Percentiles rank a stretch among this genome's conserved stretches.
phyloP scores from a whole-genome alignment of 2,329 filamentous ascomycete species.

The Xylariaceae sp. region DNA sequence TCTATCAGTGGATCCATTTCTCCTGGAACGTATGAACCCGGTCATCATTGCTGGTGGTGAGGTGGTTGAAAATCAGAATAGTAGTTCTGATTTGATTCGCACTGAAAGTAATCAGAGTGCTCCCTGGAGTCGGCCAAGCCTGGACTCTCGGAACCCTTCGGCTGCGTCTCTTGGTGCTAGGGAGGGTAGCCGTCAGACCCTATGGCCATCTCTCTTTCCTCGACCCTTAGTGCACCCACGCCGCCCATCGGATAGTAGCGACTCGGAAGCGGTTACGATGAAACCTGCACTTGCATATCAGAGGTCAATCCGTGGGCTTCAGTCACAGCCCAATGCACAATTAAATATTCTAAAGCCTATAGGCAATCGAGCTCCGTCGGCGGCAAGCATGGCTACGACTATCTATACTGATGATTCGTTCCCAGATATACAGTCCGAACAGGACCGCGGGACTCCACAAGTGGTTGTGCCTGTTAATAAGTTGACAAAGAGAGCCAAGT shows the following conservation, averaged over 20 bases:
- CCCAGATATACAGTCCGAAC: conserved; percentile 48
- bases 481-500: conserved; percentile 60
- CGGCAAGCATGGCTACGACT: conserved; percentile 64
- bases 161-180: conserved; percentile 50
- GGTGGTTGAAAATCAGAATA: conserved; percentile 66
- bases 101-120: conserved; percentile 60
- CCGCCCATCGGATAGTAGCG: conserved; percentile 63
- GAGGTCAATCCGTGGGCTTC: conserved; percentile 60
- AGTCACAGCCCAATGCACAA: conserved; percentile 50
- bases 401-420: conserved; percentile 64
- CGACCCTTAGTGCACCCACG: conserved; percentile 45
- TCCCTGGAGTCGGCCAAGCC: conserved; percentile 48
- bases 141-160: conserved; percentile 52
- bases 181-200: conserved; percentile 50
- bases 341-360: conserved; percentile 62
- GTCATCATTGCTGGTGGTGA: conserved; percentile 71
- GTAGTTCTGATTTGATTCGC: conserved; percentile 54
- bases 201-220: conserved; percentile 63
- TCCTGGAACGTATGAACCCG: conserved; percentile 68
- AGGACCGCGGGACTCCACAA: conserved; percentile 42
- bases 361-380: conserved; percentile 56
- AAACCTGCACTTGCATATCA: conserved; percentile 62
- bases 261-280: conserved; percentile 56
- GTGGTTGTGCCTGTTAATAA: conserved; percentile 55
- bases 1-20: conserved; percentile 59